Conservation (phyloP, 495 filamentous ascomycete genomes). For the Xylaria acuta region DNA sequence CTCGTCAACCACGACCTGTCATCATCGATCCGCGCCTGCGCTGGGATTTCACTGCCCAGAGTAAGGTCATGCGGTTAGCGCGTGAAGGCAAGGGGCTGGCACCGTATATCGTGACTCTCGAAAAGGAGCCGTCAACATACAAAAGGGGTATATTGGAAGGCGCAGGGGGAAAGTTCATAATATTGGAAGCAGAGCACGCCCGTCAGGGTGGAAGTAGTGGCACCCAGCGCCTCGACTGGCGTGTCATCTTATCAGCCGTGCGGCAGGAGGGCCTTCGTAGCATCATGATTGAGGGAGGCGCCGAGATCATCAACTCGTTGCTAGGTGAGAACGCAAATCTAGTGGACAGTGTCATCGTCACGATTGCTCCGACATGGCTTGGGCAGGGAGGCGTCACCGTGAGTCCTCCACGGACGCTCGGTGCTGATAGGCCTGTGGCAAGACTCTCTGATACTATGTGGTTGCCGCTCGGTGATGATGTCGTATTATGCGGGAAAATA, state of each 20-base stretch:
- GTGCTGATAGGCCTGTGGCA: conserved; percentile 59
- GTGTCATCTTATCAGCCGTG: conserved; percentile 63
- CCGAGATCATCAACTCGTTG: conserved; percentile 75
- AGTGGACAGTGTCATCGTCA: conserved; percentile 78
- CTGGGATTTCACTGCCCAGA: conserved; percentile 67
- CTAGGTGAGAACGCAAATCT: conserved; percentile 67
- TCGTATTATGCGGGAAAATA: conserved; percentile 75
- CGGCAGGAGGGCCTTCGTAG: conserved; percentile 68
- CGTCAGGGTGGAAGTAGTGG: not conserved
- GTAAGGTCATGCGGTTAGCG: conserved; percentile 69
- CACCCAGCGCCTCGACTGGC: conserved; percentile 60
- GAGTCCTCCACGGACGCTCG: conserved; percentile 60
- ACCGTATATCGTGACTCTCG: conserved; percentile 69
- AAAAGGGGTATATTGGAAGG: conserved; percentile 40
- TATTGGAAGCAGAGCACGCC: conserved; percentile 18
- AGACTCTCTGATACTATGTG: conserved; percentile 72
- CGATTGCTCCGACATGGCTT: conserved; percentile 83
- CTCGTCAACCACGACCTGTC: conserved; percentile 75
- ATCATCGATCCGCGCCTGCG: conserved; percentile 75
- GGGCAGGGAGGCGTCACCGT: conserved; percentile 79
- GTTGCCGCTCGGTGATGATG: conserved; percentile 76
- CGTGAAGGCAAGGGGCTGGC: conserved; percentile 70
- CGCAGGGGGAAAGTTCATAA: conserved; percentile 49
- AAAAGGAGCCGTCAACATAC: conserved; percentile 30
- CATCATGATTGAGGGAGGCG: conserved; percentile 90